Evolutionary conservation across 169 alveolate genomes (phyloP).

Genomic region (Plasmodium relictum): DNA sequence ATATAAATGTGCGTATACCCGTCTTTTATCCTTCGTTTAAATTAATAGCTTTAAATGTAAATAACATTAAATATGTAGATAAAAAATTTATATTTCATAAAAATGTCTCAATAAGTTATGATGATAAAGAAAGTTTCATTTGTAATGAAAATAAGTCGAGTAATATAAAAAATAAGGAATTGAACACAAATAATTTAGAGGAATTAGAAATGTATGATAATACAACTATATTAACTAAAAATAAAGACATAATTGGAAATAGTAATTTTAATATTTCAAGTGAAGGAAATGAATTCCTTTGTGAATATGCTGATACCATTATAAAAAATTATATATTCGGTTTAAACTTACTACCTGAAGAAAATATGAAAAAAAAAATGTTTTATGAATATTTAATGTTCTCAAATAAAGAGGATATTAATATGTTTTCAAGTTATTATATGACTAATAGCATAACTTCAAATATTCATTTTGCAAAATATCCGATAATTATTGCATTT

Average conservation of each 20-base stretch:
- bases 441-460: slow-evolving; percentile 42
- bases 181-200: background rate
- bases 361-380: slow-evolving; percentile 28
- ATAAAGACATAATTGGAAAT: background rate
- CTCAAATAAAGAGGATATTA: slow-evolving; percentile 7
- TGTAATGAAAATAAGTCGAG: background rate
- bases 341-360: slow-evolving; percentile 45
- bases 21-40: slow-evolving; percentile 44
- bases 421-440: slow-evolving; percentile 9
- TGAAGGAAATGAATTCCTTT: background rate
- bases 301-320: slow-evolving; percentile 28
- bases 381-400: slow-evolving; percentile 47
- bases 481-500: slow-evolving; percentile 60
- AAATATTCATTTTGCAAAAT: background rate
- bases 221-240: slow-evolving; percentile 5
- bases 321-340: slow-evolving; percentile 51
- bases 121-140: background rate
- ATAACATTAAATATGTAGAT: slow-evolving; percentile 28
- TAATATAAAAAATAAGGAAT: background rate
- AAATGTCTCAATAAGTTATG: background rate
- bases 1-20: slow-evolving; percentile 57
- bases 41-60: slow-evolving; percentile 37
- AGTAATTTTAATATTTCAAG: background rate
- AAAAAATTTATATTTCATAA: slow-evolving; percentile 19
- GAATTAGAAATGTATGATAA: background rate